Conservation (phyloP, 345 rosid genomes). For the Draba incana region DNA sequence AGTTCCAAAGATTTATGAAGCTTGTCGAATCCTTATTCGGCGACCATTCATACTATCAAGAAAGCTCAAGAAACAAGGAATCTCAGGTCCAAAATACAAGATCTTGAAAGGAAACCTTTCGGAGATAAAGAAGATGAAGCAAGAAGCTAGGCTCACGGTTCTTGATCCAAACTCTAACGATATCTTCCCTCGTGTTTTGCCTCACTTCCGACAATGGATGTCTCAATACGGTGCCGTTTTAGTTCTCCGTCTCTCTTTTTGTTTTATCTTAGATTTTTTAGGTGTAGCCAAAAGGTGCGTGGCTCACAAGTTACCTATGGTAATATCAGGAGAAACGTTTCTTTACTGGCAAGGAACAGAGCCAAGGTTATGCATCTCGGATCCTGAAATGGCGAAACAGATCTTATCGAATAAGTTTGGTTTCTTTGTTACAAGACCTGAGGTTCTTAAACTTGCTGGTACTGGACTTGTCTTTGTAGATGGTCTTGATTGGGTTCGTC, state of each 20-base stretch:
- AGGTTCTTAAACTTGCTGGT: slow-evolving; percentile 36
- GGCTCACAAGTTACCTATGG: slow-evolving; percentile 2
- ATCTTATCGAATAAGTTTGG: slow-evolving; percentile 49
- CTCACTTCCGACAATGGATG: slow-evolving; percentile 35
- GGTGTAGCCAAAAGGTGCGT: slow-evolving; percentile 1
- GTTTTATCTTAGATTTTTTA: background rate
- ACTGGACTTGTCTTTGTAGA: slow-evolving; percentile 43
- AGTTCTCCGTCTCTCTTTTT: background rate
- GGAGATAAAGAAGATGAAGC: slow-evolving; percentile 31
- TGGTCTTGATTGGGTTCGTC: slow-evolving; percentile 51
- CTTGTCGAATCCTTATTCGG: slow-evolving; percentile 34
- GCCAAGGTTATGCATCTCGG: slow-evolving; percentile 47
- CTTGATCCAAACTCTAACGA: slow-evolving; percentile 35
- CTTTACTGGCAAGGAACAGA: slow-evolving; percentile 52
- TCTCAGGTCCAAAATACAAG: slow-evolving; percentile 37
- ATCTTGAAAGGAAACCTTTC: slow-evolving; percentile 29
- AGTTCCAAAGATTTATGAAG: slow-evolving; percentile 27
- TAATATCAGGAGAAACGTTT: slow-evolving; percentile 47
- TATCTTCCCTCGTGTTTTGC: slow-evolving; percentile 30
- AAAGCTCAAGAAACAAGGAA: slow-evolving; percentile 41
- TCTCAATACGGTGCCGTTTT: slow-evolving; percentile 36
- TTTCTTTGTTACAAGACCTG: slow-evolving; percentile 38
- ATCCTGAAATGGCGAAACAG: slow-evolving; percentile 50
- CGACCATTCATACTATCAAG: slow-evolving; percentile 28
- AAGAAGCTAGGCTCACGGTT: slow-evolving; percentile 30